Evolutionary conservation across 208 protist species (phyloP).

Genomic region (Porcisia deanei): DNA sequence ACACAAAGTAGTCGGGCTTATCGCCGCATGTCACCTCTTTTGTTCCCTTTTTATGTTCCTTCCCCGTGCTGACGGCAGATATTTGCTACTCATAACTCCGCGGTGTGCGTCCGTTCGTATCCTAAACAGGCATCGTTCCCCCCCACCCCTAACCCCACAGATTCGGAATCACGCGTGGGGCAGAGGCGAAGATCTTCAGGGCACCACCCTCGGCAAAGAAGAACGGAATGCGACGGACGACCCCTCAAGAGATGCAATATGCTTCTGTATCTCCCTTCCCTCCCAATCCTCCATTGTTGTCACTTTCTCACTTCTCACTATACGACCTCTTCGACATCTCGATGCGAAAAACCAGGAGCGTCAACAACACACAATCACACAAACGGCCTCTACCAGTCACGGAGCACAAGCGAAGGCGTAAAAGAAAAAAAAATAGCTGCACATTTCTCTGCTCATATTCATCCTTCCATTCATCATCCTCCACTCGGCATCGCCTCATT

Average conservation of each 20-base stretch:
- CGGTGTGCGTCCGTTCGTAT: not conserved
- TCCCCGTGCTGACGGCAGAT: not conserved
- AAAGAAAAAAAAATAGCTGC: too few species aligned
- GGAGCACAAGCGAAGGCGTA: too few species aligned
- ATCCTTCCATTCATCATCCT: too few species aligned
- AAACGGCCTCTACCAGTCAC: not conserved
- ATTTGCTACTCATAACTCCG: not conserved
- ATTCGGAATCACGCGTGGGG: not conserved
- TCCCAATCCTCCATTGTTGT: not conserved
- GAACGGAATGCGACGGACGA: not conserved
- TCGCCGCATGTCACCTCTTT: not conserved
- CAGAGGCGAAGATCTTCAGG: not conserved
- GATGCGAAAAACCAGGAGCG: not conserved
- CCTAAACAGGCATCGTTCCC: not conserved
- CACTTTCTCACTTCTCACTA: not conserved
- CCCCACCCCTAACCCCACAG: too few species aligned
- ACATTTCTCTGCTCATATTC: not conserved
- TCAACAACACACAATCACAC: not conserved
- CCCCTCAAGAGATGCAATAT: not conserved
- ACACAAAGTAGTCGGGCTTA: not conserved
- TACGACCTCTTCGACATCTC: conserved; percentile 1
- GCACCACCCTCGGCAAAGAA: not conserved
- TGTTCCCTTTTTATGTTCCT: not conserved
- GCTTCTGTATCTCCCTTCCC: not conserved
- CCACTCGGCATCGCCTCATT: too few species aligned